phyloP scores from a whole-genome alignment of 192 early-diverging fungal species.

The Coemansia sp. region DNA sequence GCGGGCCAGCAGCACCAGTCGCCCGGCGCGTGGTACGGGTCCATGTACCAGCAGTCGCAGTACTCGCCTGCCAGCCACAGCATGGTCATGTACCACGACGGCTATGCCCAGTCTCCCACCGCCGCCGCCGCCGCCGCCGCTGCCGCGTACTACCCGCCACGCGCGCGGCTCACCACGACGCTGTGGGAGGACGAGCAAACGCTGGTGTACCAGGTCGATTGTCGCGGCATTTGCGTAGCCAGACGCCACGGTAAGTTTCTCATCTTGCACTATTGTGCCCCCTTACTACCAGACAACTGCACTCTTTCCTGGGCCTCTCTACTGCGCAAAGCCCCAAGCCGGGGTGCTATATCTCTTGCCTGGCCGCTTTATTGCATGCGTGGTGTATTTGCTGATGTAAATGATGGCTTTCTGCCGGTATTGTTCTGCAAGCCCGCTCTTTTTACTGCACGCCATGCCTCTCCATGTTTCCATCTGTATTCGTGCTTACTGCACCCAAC shows the following conservation, averaged over 20 bases:
- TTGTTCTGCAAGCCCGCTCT: constrained; percentile 6
- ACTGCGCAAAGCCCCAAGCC: neutral
- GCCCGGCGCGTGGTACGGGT: constrained; percentile 40
- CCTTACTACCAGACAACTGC: neutral
- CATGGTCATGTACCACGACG: constrained; percentile 54
- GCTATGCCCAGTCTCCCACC: constrained; percentile 44
- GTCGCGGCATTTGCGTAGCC: constrained; percentile 74
- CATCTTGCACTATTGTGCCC: constrained; percentile 9
- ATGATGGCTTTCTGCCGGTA: neutral
- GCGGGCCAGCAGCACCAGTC: constrained; percentile 45
- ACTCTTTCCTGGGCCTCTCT: neutral
- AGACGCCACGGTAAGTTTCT: constrained; percentile 60
- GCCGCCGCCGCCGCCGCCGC: constrained; percentile 47
- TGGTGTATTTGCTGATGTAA: neutral
- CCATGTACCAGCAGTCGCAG: constrained; percentile 48
- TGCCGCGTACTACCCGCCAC: constrained; percentile 54
- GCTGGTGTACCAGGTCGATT: constrained; percentile 77
- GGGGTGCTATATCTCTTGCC: constrained; percentile 1
- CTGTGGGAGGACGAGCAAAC: constrained; percentile 84
- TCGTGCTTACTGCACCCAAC: constrained; percentile 12
- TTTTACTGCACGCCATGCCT: neutral
- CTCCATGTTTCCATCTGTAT: constrained; percentile 7
- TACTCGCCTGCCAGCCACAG: constrained; percentile 45
- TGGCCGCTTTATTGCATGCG: too few relatives aligned
- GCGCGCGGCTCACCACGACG: constrained; percentile 61